phyloP scores from a whole-genome alignment of 768 basidiomycete genomes.

The Lactarius pseudohatsudake region DNA sequence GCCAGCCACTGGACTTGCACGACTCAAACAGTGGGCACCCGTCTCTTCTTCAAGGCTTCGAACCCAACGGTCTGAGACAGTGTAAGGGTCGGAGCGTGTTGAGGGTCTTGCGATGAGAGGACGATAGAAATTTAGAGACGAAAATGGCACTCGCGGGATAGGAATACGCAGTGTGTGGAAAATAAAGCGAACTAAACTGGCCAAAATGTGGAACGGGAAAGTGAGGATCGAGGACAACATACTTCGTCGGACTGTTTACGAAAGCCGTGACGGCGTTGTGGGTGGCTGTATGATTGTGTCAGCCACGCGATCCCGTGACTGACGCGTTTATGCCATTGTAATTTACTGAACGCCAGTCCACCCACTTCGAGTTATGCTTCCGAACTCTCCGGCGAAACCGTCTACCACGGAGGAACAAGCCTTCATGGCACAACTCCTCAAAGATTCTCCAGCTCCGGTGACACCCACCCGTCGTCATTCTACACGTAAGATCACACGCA shows the following conservation, averaged over 20 bases:
- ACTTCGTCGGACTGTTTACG: not conserved
- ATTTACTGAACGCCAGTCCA: too few species aligned
- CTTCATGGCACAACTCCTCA: conserved; percentile 56
- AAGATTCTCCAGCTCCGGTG: conserved; percentile 38
- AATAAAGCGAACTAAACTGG: conserved; percentile 61
- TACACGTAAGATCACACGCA: not conserved
- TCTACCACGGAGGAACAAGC: conserved; percentile 52
- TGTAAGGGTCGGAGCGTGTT: conserved; percentile 43
- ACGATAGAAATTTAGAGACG: conserved; percentile 48
- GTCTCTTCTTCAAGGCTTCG: conserved; percentile 83
- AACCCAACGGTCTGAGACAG: conserved; percentile 74
- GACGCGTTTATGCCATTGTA: conserved; percentile 2
- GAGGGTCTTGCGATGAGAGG: conserved; percentile 36
- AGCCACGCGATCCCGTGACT: conserved; percentile 25
- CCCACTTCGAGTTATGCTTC: conserved; percentile 34
- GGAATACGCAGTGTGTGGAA: conserved; percentile 68
- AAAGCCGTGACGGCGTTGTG: not conserved
- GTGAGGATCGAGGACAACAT: conserved; percentile 44
- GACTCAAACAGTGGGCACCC: conserved; percentile 63
- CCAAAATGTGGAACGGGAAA: conserved; percentile 59
- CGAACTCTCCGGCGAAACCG: conserved; percentile 34
- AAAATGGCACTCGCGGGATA: conserved; percentile 51
- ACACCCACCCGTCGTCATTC: conserved; percentile 25
- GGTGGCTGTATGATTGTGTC: conserved; percentile 3
- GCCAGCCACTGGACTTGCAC: conserved; percentile 37